Conservation (phyloP, 352 stramenopile species). For the Phytophthora macrochlamydospora region DNA sequence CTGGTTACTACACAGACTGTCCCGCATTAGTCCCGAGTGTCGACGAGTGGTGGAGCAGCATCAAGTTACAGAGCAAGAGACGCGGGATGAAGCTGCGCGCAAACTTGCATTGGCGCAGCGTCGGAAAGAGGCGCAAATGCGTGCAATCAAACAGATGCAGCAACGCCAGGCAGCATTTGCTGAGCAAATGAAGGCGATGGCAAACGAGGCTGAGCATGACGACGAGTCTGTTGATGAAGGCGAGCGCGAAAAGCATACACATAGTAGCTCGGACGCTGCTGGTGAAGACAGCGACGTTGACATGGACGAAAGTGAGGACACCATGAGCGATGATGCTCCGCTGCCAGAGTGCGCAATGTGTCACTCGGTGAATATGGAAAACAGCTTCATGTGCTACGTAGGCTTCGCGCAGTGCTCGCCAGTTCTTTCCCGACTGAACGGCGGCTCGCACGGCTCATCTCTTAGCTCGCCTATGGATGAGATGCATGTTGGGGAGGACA, state of each 20-base stretch:
- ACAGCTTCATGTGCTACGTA: slow-evolving; percentile 89
- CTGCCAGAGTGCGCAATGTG: slow-evolving; percentile 86
- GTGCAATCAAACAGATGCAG: slow-evolving; percentile 81
- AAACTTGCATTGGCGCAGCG: slow-evolving; percentile 63
- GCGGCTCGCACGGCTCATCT: slow-evolving; percentile 50
- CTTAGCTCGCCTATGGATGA: slow-evolving; percentile 85
- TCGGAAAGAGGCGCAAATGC: slow-evolving; percentile 76
- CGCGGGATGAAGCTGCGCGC: slow-evolving; percentile 69
- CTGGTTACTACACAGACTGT: slow-evolving; percentile 75
- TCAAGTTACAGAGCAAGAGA: slow-evolving; percentile 63
- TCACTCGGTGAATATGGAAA: slow-evolving; percentile 75
- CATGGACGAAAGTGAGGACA: slow-evolving; percentile 39
- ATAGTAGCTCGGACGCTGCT: slow-evolving; percentile 32
- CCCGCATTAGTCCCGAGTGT: slow-evolving; percentile 52
- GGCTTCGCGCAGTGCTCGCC: slow-evolving; percentile 85
- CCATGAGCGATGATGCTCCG: slow-evolving; percentile 47
- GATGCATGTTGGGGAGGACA: slow-evolving; percentile 85
- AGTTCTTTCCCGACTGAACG: slow-evolving; percentile 73
- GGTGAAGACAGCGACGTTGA: slow-evolving; percentile 33
- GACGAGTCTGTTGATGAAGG: slow-evolving; percentile 35
- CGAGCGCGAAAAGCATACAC: slow-evolving; percentile 30
- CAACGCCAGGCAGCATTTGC: slow-evolving; percentile 82
- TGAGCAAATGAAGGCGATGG: slow-evolving; percentile 74
- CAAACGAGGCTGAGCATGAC: slow-evolving; percentile 55
- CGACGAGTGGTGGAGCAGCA: slow-evolving; percentile 55